Conservation (phyloP, 23 red algal species). For the Gracilaria domingensis region DNA sequence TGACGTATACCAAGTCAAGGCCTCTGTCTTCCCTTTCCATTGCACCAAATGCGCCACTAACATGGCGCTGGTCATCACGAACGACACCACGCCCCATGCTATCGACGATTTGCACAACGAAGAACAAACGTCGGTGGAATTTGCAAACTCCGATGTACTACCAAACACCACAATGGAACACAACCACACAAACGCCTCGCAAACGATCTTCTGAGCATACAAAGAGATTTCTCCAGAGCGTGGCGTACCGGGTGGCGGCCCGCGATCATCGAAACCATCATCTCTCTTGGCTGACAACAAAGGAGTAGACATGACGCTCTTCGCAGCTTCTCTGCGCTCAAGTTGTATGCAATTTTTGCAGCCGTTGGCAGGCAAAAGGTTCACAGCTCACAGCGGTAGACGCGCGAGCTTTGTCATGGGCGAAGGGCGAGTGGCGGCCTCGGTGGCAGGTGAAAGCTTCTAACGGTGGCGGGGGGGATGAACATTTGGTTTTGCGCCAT, state of each 20-base stretch:
- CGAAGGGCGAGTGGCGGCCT: background rate
- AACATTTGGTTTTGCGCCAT: background rate
- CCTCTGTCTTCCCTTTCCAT: constrained; percentile 14
- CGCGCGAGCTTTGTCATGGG: background rate
- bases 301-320: constrained; percentile 11
- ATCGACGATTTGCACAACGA: constrained; percentile 26
- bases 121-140: background rate
- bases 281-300: constrained; percentile 2
- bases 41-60: constrained; percentile 27
- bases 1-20: constrained; percentile 42
- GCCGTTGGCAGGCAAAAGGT: too few relatives aligned
- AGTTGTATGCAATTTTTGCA: too few relatives aligned
- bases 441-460: background rate
- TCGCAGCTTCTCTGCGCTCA: background rate
- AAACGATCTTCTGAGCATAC: constrained; percentile 64
- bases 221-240: constrained; percentile 63
- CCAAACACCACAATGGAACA: constrained; percentile 77
- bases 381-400: background rate
- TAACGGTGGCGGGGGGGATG: constrained; percentile 7
- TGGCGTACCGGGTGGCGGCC: constrained; percentile 46
- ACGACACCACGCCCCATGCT: constrained; percentile 46
- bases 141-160: constrained; percentile 44
- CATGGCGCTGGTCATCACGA: constrained; percentile 25
- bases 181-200: constrained; percentile 65
- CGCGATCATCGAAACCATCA: constrained; percentile 22